Evolutionary conservation across 495 filamentous ascomycete genomes (phyloP), one percentile per base, ranked within the genome.

Genomic region (Trichoderma parareesei): DNA sequence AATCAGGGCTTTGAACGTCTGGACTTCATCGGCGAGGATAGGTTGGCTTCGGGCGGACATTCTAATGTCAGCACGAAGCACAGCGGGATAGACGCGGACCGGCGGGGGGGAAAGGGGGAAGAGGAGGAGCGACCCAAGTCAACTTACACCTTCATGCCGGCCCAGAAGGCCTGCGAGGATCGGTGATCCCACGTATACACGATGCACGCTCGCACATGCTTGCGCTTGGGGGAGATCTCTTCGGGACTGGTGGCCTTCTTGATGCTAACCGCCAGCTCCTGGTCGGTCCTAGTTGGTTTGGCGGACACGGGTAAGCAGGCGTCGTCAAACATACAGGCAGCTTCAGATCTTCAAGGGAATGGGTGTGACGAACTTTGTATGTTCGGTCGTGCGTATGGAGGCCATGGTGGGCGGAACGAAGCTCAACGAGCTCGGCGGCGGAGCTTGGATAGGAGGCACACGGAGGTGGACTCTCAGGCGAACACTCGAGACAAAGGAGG

Each of bases 111-210:
- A 27, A 1, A 27, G 0, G 2, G 27, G 27, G 27, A 27, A 27
- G 27, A 27, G 27, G 2, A 27, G 27, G 20, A n/a, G 44, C 38
- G 64, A n/a, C 43, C 14, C 38, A 18, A 46, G 53, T 37, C 63
- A 53, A 78, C 89, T 66, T 81, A 94, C 88, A 98, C 94, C 86
- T 98, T 98, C 88, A 98, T 95, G 73, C 91, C 92, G 60, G 90
- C 87, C 94, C 94, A 98, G 79, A 98, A 98, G 70, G 92, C 91
- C 69, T 86, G 82, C 49, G 93, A 97, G 67, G 90, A 95, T 79
- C 97, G 97, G 81, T 98, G 92, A 79, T 98, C 94, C 94, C 94
- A 98, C 65, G 94, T 98, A 74, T 98, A 98, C 53, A 98, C 93
- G 74, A 98, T 98, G 73, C 91, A 96, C 71, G 89, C 92, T 66